Base-by-base conservation (phyloP, 345 rosid genomes). In the Eucalyptus cladocalyx region DNA sequence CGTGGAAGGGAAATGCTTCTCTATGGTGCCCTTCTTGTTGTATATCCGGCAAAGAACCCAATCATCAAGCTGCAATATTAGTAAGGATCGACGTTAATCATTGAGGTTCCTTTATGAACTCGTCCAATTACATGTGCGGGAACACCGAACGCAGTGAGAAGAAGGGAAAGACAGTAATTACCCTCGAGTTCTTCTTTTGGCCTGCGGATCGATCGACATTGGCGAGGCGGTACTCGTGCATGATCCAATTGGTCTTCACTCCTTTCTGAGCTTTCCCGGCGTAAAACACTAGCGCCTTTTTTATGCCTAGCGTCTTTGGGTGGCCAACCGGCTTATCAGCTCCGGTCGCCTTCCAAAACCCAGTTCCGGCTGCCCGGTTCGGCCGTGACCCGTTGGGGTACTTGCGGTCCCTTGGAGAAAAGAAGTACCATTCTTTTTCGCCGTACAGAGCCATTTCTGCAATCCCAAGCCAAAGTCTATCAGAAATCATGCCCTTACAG, bases 311-410 rank as follows among this genome's bases (percentile, higher is more conserved):
- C 4, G 98, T 12, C 87, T 93, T 95, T 14, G 99, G 99, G 62
- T 92, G 94, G 4, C 99, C 99, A 8, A 97, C 93, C 53, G 99
- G 97, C 92, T 96, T 97, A 88, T 97, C 99, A 11, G 99, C 99
- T 18, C 99, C 99, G 7, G 99, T 97, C 15, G 99, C 99, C 92
- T 97, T 97, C 99, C 99, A 96, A 87, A 95, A 97, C n/a, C 98
- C 98, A n/a, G 89, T 91, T 89, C 99, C 99, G 6, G 99, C 99
- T 24, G 99, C 96, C 92, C 99, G 94, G 92, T 97, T 97, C 23
- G 99, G 99, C 92, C 99, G 83, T 3, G 96, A 93, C 23, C 99
- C 99, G 92, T 97, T 97, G 11, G 99, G 99, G 56, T 97, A 97
- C 92, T 97, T 97, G 86, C 99, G 90, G 91, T 96, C 99, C 89